A percentile compares a stretch with the other conserved stretches of the same genome.
These are phyloP conservation scores for Chlorella ohadii DNA, from an alignment of 139 green algal genomes.

Conservation along the genomic window DNA sequence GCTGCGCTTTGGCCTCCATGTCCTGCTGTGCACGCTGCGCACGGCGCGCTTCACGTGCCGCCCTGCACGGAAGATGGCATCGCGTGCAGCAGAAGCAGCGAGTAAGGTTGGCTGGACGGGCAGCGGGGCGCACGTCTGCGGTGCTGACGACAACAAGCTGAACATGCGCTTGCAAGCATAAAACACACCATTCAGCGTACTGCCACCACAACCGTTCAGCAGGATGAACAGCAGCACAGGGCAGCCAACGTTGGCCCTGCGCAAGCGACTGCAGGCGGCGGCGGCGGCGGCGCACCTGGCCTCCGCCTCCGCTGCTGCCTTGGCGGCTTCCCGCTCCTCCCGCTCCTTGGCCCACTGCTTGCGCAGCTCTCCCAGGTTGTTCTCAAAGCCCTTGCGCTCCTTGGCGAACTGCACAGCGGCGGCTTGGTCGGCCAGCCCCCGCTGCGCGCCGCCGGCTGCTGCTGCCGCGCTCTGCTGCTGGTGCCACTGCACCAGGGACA, in stretches of 20 bases:
- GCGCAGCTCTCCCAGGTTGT: conserved; percentile 2
- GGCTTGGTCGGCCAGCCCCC: conserved; percentile 4
- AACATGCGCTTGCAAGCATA: too few species aligned
- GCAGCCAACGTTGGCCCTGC: too few species aligned
- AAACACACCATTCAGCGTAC: too few species aligned
- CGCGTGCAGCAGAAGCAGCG: neutral
- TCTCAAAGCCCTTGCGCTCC: conserved; percentile 30
- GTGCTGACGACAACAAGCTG: too few species aligned
- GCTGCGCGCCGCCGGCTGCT: neutral
- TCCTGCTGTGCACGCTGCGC: conserved; percentile 23
- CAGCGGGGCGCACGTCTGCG: too few species aligned
- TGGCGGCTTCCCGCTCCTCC: neutral
- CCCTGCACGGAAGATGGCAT: too few species aligned
- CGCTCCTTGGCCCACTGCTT: conserved; percentile 28
- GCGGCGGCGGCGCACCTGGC: neutral
- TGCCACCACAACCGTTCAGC: neutral
- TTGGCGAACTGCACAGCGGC: conserved; percentile 7
- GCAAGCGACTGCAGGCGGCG: neutral
- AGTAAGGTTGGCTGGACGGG: neutral
- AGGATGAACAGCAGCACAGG: neutral
- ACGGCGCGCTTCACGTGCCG: neutral
- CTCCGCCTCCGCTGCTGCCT: neutral
- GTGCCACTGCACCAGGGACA: conserved; percentile 7
- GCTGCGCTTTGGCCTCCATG: neutral
- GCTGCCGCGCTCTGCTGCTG: neutral